phyloP scores from a whole-genome alignment of 768 basidiomycete species.

The Dictyophora rubrovolvata region DNA sequence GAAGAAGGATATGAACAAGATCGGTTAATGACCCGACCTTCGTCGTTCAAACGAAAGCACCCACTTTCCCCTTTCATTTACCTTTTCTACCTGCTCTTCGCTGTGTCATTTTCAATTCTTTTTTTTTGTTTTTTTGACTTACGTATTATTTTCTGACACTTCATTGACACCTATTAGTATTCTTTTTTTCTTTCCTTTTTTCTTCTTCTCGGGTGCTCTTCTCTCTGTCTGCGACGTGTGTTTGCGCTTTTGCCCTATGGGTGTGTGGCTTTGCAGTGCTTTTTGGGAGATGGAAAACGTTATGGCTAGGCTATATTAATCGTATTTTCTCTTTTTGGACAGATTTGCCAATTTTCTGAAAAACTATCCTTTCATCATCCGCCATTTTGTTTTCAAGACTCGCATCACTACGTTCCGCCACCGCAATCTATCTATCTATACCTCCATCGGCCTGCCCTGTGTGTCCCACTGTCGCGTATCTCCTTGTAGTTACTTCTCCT shows the following conservation, averaged over 20 bases:
- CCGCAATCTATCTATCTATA: constrained; percentile 11
- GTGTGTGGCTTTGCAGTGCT: background rate
- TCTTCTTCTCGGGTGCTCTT: constrained; percentile 1
- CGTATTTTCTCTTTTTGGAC: background rate
- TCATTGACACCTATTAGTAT: background rate
- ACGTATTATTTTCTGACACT: background rate
- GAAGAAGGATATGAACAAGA: constrained; percentile 77
- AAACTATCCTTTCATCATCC: too few species aligned
- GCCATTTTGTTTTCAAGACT: background rate
- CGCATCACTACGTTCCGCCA: background rate
- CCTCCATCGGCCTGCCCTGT: constrained; percentile 1
- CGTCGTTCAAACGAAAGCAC: background rate
- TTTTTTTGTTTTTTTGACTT: background rate
- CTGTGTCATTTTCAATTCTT: constrained; percentile 3
- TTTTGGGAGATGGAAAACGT: constrained; percentile 1
- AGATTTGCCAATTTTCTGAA: background rate
- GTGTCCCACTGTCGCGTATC: background rate
- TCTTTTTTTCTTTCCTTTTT: background rate
- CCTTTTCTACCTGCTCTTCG: background rate
- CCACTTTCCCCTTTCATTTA: background rate
- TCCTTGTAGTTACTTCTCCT: constrained; percentile 9
- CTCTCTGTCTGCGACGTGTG: background rate
- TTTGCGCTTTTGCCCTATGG: background rate
- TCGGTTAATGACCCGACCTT: constrained; percentile 1
- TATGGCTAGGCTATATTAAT: background rate